Evolutionary conservation across 805 yeast species (phyloP), one percentile per base, ranked within the genome.

Genomic region (Metschnikowia santaceciliae): DNA sequence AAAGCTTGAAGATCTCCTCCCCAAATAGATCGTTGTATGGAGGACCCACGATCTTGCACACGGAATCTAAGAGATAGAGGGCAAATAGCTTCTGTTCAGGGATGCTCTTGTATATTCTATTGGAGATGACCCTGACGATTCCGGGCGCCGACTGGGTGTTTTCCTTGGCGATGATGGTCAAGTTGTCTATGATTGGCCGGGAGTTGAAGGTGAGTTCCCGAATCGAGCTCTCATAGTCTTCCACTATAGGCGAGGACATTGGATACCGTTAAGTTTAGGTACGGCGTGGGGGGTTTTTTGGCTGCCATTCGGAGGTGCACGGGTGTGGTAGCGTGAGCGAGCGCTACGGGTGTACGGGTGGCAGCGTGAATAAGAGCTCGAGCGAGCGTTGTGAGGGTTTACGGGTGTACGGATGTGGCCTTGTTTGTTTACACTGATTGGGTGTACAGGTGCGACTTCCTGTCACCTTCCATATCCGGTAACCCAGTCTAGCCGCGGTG

Each of bases 151-250:
- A 82, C 42, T 80, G 79, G 19, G 82, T 78, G 64, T 90, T 89
- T 63, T 94, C 98, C 59, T 82, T 87, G 2, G 99, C 98, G 48
- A 90, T 80, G 38, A 81, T 77, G 7, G 98, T 94, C 61, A 91
- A 76, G 41, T 83, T 86, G 37, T 88, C 85, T 53, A 94, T 94
- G 49, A 91, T 88, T 10, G 97, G 97, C 52, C 90, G 77, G 6
- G 97, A 89, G 67, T 90, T 91, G 70, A 86, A 86, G 3, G 96
- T 89, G 53, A 94, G 75, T 51, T 88, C 94, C 33, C 78, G 78
- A 39, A 92, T 73, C 32, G 90, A 82, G 56, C 79, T 79, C 39
- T 79, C 78, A 67, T 86, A 92, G 67, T 91, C 96, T 53, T 69
- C 71, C 38, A 54, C 58, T 11, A 55, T 54, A 20, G 57, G 54